Evolutionary conservation across 164 flowering plant genomes (phyloP).

Genomic region (Magnolia sinica): DNA sequence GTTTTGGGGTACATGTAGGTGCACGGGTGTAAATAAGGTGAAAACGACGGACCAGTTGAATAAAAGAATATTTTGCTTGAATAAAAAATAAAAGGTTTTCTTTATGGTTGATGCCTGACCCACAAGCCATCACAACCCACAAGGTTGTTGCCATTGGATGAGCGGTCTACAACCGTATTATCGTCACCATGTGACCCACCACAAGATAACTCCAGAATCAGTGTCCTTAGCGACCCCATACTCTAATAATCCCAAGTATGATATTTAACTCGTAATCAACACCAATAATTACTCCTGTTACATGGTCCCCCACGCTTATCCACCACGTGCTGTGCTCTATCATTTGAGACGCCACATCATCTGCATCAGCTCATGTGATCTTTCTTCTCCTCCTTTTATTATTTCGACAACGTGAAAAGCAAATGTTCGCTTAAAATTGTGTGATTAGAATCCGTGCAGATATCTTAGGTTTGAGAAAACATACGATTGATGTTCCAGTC

Average conservation of each 20-base stretch:
- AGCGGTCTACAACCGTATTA: background rate
- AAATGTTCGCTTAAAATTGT: background rate
- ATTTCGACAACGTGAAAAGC: background rate
- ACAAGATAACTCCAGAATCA: background rate
- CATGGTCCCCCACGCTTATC: background rate
- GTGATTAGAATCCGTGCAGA: background rate
- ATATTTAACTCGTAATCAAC: background rate
- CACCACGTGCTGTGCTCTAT: background rate
- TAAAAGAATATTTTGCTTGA: too few relatives aligned
- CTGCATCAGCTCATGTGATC: background rate
- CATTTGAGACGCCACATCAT: background rate
- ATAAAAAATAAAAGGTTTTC: background rate
- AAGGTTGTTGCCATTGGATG: background rate
- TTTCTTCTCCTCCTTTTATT: background rate
- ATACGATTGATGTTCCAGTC: too few relatives aligned
- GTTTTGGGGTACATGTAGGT: too few relatives aligned
- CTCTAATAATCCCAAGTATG: background rate
- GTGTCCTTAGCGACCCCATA: background rate
- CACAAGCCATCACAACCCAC: background rate
- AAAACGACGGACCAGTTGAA: too few relatives aligned
- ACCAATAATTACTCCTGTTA: background rate
- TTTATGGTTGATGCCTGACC: background rate
- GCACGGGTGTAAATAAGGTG: too few relatives aligned
- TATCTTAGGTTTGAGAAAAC: background rate
- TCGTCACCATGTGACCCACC: background rate